phyloP scores from a whole-genome alignment of 495 filamentous ascomycete species.

The Chaetomium cochliodes region DNA sequence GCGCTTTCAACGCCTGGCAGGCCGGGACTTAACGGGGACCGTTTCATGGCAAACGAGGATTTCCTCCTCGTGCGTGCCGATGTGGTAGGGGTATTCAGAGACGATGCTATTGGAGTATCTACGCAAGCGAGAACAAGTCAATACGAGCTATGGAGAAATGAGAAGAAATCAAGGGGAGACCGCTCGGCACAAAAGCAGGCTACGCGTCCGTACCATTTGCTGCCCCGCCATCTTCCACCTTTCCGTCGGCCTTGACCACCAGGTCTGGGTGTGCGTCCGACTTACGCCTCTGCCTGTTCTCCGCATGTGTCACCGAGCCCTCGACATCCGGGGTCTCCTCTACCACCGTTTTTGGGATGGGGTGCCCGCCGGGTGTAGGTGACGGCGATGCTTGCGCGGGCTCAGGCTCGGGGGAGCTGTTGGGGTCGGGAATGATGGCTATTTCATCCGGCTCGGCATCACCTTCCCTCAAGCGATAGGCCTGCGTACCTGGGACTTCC shows the following conservation, averaged over 20 bases:
- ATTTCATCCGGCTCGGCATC: conserved; percentile 82
- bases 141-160: conserved; percentile 32
- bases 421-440: conserved; percentile 51
- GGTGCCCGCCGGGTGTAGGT: conserved; percentile 42
- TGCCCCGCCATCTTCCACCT: conserved; percentile 31
- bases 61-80: conserved; percentile 36
- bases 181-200: conserved; percentile 27
- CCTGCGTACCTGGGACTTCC: conserved; percentile 81
- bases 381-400: conserved; percentile 28
- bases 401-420: conserved; percentile 26
- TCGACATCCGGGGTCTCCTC: conserved; percentile 48
- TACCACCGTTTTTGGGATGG: conserved; percentile 51
- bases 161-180: conserved; percentile 19
- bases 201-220: conserved; percentile 42
- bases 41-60: conserved; percentile 33
- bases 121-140: conserved; percentile 38
- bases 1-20: conserved; percentile 15
- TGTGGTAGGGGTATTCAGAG: conserved; percentile 33
- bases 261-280: conserved; percentile 50
- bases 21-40: conserved; percentile 24
- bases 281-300: conserved; percentile 40
- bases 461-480: conserved; percentile 68
- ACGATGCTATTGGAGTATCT: conserved; percentile 42
- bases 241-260: conserved; percentile 46
- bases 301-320: conserved; percentile 41